Evolutionary conservation across 2,329 filamentous ascomycete species (phyloP).

Genomic region (Colletotrichum cordylinicola): DNA sequence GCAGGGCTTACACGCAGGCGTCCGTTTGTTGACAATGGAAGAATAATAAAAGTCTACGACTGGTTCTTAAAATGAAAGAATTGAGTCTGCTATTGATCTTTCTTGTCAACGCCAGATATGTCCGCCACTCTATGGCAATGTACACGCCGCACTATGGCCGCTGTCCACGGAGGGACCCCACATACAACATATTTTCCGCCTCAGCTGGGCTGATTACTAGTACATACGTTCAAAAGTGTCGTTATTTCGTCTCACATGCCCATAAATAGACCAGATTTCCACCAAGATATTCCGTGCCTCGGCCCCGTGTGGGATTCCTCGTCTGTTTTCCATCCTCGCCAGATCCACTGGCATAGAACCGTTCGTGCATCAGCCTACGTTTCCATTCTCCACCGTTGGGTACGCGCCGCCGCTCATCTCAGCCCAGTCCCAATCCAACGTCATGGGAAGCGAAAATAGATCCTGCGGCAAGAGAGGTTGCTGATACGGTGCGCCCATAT

Average conservation of each 20-base stretch:
- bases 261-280: not conserved
- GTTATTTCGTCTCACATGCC: conserved; percentile 13
- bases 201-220: conserved; percentile 6
- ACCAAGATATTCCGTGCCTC: not conserved
- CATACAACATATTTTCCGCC: not conserved
- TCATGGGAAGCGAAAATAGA: conserved; percentile 95
- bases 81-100: not conserved
- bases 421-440: conserved; percentile 86
- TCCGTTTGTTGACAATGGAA: not conserved
- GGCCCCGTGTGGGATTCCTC: conserved; percentile 7
- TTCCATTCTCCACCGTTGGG: conserved; percentile 68
- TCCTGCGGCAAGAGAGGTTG: conserved; percentile 92
- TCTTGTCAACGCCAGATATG: not conserved
- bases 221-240: conserved; percentile 13
- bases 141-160: not conserved
- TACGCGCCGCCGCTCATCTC: conserved; percentile 72
- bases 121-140: not conserved
- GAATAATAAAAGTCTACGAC: not conserved
- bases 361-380: conserved; percentile 40
- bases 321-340: not conserved
- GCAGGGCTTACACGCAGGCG: not conserved
- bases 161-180: not conserved
- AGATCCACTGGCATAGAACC: not conserved
- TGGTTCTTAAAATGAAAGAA: not conserved
- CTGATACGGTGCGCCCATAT: conserved; percentile 59